Percentiles rank a stretch among this genome's conserved stretches.
Evolutionary conservation across 2,329 filamentous ascomycete species (phyloP).

Genomic region (Ceratocystis cacaofunesta): DNA sequence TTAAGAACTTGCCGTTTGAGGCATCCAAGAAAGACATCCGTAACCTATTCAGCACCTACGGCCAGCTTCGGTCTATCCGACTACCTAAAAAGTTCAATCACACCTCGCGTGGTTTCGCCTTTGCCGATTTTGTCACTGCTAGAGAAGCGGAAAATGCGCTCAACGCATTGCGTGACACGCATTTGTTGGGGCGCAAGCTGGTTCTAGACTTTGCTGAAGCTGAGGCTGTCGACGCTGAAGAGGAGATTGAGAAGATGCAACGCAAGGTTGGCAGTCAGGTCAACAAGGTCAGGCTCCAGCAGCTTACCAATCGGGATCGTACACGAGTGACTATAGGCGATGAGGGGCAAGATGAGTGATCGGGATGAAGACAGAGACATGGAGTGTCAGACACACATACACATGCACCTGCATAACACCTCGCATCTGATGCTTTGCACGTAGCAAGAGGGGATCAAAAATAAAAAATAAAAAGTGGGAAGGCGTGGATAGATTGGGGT

Average conservation of each 20-base stretch:
- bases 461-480: too few species aligned
- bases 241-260: slow-evolving; percentile 93
- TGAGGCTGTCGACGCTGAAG: slow-evolving; percentile 81
- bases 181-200: slow-evolving; percentile 76
- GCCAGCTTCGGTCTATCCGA: slow-evolving; percentile 79
- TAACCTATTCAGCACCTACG: slow-evolving; percentile 74
- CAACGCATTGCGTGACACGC: slow-evolving; percentile 79
- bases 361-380: not conserved
- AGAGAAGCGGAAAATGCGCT: slow-evolving; percentile 84
- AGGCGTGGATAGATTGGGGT: too few species aligned
- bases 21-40: slow-evolving; percentile 84
- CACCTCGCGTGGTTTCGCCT: slow-evolving; percentile 81
- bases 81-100: slow-evolving; percentile 91
- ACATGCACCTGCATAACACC: not conserved
- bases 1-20: slow-evolving; percentile 98
- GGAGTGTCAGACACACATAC: not conserved
- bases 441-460: too few species aligned
- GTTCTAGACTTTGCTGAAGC: slow-evolving; percentile 85
- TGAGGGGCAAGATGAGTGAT: slow-evolving; percentile 43
- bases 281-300: slow-evolving; percentile 79
- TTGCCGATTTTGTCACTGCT: slow-evolving; percentile 86
- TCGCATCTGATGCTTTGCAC: not conserved
- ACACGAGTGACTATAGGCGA: slow-evolving; percentile 80
- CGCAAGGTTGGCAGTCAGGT: slow-evolving; percentile 84
- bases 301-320: slow-evolving; percentile 67